phyloP scores from a whole-genome alignment of 169 alveolate species.

The Eimeria acervulina region DNA sequence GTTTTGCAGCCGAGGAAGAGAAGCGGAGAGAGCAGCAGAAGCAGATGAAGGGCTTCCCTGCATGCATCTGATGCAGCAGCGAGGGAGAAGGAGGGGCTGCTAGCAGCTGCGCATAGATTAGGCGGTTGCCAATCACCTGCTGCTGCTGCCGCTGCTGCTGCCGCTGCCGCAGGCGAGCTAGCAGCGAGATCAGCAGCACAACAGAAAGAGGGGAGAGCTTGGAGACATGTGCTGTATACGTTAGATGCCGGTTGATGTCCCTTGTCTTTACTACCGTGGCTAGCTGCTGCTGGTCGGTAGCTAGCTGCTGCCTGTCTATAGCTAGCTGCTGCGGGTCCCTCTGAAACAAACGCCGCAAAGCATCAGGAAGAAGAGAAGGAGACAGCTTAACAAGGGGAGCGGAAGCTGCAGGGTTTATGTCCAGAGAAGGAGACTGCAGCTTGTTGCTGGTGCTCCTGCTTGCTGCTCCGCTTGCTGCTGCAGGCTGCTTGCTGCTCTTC shows the following conservation, averaged over 20 bases:
- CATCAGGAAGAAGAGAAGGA: conserved; percentile 7
- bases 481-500: conserved; percentile 49
- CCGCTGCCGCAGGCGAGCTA: conserved; percentile 59
- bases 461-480: conserved; percentile 8
- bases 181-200: conserved; percentile 20
- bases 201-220: conserved; percentile 1
- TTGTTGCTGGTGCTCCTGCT: conserved; percentile 2
- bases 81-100: conserved; percentile 57
- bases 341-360: conserved; percentile 9
- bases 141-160: conserved; percentile 74
- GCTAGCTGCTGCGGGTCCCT: conserved; percentile 17
- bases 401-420: background rate
- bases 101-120: conserved; percentile 49
- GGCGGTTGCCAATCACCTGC: conserved; percentile 29
- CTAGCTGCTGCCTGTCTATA: background rate
- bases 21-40: conserved; percentile 63
- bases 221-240: conserved; percentile 8
- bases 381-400: background rate
- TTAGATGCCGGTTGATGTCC: background rate
- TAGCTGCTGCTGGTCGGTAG: conserved; percentile 32
- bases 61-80: conserved; percentile 63
- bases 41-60: conserved; percentile 56
- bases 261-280: background rate
- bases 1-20: conserved; percentile 13
- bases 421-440: background rate